Percentiles rank a stretch among this genome's conserved stretches.
These are phyloP conservation scores for Gyromitra esculenta DNA, from an alignment of 2,329 filamentous ascomycete species.

Conservation along the genomic window DNA sequence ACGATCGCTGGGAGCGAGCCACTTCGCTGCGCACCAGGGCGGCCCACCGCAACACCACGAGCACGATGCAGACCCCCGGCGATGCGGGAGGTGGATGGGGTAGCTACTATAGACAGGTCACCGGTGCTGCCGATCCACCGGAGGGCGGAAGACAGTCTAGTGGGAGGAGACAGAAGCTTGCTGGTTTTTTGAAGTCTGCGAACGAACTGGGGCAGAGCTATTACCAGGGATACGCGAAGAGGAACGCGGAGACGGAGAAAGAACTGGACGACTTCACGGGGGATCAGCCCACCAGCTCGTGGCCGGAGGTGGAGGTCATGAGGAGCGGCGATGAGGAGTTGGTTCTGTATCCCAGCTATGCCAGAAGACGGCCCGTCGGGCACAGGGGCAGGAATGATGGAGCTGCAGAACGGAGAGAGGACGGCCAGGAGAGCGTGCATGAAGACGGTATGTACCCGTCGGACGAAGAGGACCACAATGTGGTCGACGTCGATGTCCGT, in stretches of 20 bases:
- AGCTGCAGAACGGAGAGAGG: slow-evolving; percentile 35
- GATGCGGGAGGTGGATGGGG: slow-evolving; percentile 37
- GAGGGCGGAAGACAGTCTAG: slow-evolving; percentile 41
- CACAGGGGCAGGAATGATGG: slow-evolving; percentile 57
- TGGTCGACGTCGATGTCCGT: slow-evolving; percentile 92
- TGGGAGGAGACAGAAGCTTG: slow-evolving; percentile 54
- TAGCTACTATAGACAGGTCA: slow-evolving; percentile 38
- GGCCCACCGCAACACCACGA: not conserved
- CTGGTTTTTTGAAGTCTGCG: slow-evolving; percentile 73
- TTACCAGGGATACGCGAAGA: slow-evolving; percentile 64
- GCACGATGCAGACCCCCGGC: slow-evolving; percentile 34
- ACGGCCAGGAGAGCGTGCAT: slow-evolving; percentile 57
- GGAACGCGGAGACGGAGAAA: slow-evolving; percentile 63
- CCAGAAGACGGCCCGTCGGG: slow-evolving; percentile 71
- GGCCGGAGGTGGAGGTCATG: slow-evolving; percentile 84
- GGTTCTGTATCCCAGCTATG: slow-evolving; percentile 94
- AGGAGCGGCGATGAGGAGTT: slow-evolving; percentile 87
- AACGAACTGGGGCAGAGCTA: slow-evolving; percentile 77
- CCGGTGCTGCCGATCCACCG: slow-evolving; percentile 14
- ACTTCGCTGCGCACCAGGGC: not conserved
- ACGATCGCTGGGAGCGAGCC: slow-evolving; percentile 9
- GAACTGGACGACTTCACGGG: slow-evolving; percentile 63
- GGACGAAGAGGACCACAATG: slow-evolving; percentile 79
- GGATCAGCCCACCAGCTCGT: slow-evolving; percentile 73
- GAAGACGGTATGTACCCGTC: slow-evolving; percentile 61